Base-by-base conservation (phyloP, 1,284 basidiomycete species). In the Prillingera fragicola region DNA sequence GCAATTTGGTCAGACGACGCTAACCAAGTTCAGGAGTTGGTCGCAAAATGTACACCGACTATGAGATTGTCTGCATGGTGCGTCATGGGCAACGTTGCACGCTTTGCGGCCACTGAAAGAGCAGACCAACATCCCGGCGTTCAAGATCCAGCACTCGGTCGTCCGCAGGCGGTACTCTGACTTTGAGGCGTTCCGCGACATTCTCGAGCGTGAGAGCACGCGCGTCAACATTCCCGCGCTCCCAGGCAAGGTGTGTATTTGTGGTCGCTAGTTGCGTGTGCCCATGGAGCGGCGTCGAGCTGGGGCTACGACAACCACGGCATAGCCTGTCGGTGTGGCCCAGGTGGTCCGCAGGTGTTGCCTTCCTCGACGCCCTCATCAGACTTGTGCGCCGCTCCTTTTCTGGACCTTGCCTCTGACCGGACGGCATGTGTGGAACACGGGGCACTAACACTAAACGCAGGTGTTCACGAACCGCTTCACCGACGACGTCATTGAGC, bases 1-100 rank as follows among this genome's bases (percentile, higher is more conserved):
- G 31, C 52, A 19, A 8, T n/a, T n/a, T n/a, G n/a, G 32, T 42
- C 23, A 28, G 10, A 14, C n/a, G n/a, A n/a, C n/a, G 19, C 39
- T 38, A n/a, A 41, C 44, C 33, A 4, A 18, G 19, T 28, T 34
- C n/a, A 91, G 88, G 88, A 27, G 89, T 90, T 63, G 90, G 91
- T 26, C 77, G 94, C 59, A 96, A 96, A 78, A 95, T 94, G 90
- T 98, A 88, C 71, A 99, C 94, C 36, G 92, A 98, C 77, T 98
- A 98, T 66, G 94, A 99, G 74, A 85, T 99, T 55, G 85, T 96
- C 41, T 96, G 91, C 78, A 89, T 91, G 81, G 91, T 87, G 53
- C 48, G 78, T 69, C 26, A 34, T n/a, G 5, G 34, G 28, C 18
- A 5, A 5, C 21, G 12, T 23, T 8, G 10, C 10, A 21, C 24